Conservation (phyloP, 225 moss, liverwort and hornwort species). For the Antitrichia curtipendula region DNA sequence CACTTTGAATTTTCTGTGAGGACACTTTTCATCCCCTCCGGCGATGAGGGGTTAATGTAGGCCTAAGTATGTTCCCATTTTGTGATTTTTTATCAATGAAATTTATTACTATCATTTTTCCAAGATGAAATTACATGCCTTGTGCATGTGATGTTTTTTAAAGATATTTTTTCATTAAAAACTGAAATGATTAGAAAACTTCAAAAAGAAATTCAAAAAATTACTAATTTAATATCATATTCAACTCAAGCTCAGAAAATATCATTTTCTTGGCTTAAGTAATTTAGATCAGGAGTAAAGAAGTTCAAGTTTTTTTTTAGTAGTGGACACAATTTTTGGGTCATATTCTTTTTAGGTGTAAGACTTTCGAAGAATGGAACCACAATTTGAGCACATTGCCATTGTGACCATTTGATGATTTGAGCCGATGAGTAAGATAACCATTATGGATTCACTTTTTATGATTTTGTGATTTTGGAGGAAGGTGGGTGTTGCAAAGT, state of each 20-base stretch:
- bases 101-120: no score
- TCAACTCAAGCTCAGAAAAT: not conserved
- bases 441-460: not conserved
- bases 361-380: not conserved
- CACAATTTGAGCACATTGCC: fast-evolving
- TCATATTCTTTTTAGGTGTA: not conserved
- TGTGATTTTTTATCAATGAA: no score
- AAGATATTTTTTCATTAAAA: not conserved
- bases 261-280: not conserved
- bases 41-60: no score
- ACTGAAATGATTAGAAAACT: not conserved
- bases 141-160: not conserved
- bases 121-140: not conserved
- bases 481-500: not conserved
- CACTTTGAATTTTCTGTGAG: no score
- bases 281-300: not conserved
- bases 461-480: no score
- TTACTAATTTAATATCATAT: no score
- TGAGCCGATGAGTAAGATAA: not conserved
- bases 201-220: not conserved
- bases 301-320: not conserved
- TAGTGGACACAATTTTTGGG: not conserved
- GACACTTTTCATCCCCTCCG: no score
- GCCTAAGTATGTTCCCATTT: no score
- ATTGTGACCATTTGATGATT: not conserved